phyloP scores from a whole-genome alignment of 192 early-diverging fungal species.

The Podila epicladia region DNA sequence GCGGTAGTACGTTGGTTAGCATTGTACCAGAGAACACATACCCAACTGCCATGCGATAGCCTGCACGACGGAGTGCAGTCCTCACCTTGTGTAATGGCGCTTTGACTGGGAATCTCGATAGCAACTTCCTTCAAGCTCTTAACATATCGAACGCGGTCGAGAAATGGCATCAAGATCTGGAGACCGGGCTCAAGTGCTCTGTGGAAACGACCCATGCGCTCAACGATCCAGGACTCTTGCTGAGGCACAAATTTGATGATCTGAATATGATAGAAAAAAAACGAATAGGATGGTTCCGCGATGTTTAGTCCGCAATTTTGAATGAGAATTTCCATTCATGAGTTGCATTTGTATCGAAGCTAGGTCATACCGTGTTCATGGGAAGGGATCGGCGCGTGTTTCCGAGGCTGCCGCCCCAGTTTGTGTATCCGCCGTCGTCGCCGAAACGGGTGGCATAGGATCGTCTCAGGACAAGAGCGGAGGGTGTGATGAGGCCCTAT shows the following conservation, averaged over 20 bases:
- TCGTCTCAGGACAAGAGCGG: slow-evolving; percentile 24
- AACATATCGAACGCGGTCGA: slow-evolving; percentile 93
- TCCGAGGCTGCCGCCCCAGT: slow-evolving; percentile 37
- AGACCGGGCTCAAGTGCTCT: slow-evolving; percentile 92
- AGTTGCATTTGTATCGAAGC: neutral
- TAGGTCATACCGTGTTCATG: slow-evolving; percentile 56
- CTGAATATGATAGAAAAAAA: slow-evolving; percentile 16
- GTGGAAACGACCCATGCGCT: slow-evolving; percentile 92
- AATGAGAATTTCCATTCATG: too few relatives aligned
- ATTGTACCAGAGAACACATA: neutral
- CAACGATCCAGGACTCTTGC: slow-evolving; percentile 97
- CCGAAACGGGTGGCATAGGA: slow-evolving; percentile 49
- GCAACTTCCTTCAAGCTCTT: slow-evolving; percentile 96
- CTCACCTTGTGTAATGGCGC: slow-evolving; percentile 87
- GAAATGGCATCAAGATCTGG: slow-evolving; percentile 86
- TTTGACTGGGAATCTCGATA: slow-evolving; percentile 89
- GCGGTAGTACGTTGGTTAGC: neutral
- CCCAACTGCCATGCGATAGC: too few relatives aligned
- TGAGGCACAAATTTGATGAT: slow-evolving; percentile 98
- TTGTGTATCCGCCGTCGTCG: slow-evolving; percentile 24
- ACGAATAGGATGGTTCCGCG: neutral
- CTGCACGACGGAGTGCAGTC: too few relatives aligned
- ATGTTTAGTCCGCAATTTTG: too few relatives aligned
- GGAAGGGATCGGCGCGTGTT: slow-evolving; percentile 51
- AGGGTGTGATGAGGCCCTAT: slow-evolving; percentile 26